Base-by-base conservation (phyloP, 73 alveolate species). In the Blepharisma stoltei region DNA sequence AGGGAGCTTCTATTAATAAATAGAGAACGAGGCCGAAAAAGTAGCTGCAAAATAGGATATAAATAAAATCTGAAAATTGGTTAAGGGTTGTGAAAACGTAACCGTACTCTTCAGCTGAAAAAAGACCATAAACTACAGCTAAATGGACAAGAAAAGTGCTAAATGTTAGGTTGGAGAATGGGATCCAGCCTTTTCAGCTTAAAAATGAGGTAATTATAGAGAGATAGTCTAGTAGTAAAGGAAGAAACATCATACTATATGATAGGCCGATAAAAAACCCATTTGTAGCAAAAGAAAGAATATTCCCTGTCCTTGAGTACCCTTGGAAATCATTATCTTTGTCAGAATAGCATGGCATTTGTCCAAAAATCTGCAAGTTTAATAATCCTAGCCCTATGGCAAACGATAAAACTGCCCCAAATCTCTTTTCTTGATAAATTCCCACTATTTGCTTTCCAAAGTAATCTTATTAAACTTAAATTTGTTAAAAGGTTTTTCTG, bases 91-190 rank as follows among this genome's bases (percentile, higher is more conserved):
- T 60, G 73, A 60, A 20, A 38, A 20, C 18, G 2, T 8, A 60
- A 3, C 48, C 73, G 46, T 25, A 18, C 14, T 25, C 46, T 25
- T 60, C 73, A 25, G 48, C 14, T 60, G 73, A n/a, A 14, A 60
- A 11, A 25, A 18, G 23, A 60, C 48, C 45, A 2, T 25, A 14
- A 14, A 60, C 23, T 8, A 60, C 23, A 9, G 49, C 14, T n/a
- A 60, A 9, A 25, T 60, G 73, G 46, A 60, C 46, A 14, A 60
- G 14, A 25, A 14, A 60, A 60, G 23, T 60, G 23, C 73, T 60
- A 25, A 60, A 60, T 14, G 73, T 14, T 14, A 38, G 18, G 18
- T 60, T 60, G 18, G 73, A n/a, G 2, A 60, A 14, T 38, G 73
- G 73, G 18, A 60, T 25, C 73, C 73, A 60, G 49, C 14, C 18